phyloP scores from a whole-genome alignment of 2,329 filamentous ascomycete species.

The Neurospora sp. region DNA sequence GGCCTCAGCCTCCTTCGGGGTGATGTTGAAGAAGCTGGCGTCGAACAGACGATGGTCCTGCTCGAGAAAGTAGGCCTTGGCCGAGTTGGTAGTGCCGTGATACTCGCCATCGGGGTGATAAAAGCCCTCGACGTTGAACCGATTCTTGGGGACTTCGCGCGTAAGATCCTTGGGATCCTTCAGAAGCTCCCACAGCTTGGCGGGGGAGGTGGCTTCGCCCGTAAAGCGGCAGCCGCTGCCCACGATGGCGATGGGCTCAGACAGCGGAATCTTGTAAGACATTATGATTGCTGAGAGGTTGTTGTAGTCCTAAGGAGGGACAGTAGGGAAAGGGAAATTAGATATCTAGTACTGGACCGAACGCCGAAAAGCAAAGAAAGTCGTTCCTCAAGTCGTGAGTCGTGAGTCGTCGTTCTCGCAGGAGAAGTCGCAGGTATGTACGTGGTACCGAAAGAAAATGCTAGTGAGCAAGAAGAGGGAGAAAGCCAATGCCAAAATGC shows the following conservation, averaged over 20 bases:
- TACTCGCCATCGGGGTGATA: conserved; percentile 23
- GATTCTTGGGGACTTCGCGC: conserved; percentile 15
- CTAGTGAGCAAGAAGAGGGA: neutral
- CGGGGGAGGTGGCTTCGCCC: conserved; percentile 21
- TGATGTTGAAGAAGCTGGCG: conserved; percentile 30
- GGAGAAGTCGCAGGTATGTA: neutral
- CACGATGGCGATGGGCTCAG: conserved; percentile 18
- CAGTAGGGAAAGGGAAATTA: neutral
- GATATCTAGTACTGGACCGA: neutral
- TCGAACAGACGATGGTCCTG: conserved; percentile 24
- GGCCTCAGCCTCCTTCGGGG: conserved; percentile 27
- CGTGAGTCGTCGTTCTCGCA: neutral
- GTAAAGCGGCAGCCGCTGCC: conserved; percentile 24
- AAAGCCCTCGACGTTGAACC: conserved; percentile 23
- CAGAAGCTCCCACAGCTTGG: conserved; percentile 23
- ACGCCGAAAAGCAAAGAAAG: neutral
- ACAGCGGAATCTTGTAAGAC: conserved; percentile 13
- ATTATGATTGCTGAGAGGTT: conserved; percentile 5
- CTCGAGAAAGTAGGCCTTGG: conserved; percentile 24
- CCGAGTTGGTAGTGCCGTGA: conserved; percentile 24
- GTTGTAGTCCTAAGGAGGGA: neutral
- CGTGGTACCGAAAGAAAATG: neutral
- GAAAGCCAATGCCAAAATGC: neutral
- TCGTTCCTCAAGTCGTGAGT: neutral
- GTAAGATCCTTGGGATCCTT: conserved; percentile 20